Percentiles rank a stretch among this genome's conserved stretches.
Conservation (phyloP, 345 rosid species). For the Rhodamnia rubescens region DNA sequence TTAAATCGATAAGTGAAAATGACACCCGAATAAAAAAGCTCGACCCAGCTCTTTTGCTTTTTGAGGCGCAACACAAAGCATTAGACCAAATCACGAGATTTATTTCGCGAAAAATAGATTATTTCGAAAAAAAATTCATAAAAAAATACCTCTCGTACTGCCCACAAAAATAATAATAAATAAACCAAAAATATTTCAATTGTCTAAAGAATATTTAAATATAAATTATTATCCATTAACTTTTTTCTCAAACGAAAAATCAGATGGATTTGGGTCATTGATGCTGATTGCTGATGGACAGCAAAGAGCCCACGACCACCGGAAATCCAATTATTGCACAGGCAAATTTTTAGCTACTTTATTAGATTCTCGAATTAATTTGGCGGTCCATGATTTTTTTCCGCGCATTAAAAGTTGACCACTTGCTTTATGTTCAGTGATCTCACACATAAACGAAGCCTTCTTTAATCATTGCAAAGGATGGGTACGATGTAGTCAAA, state of each 20-base stretch:
- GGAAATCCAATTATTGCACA: neutral
- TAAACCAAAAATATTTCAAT: neutral
- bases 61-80: neutral
- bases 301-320: neutral
- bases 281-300: neutral
- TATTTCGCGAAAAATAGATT: accelerated
- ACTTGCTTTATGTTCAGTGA: neutral
- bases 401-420: neutral
- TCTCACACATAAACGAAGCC: neutral
- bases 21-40: neutral
- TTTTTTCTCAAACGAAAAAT: neutral
- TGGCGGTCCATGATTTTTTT: neutral
- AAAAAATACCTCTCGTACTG: neutral
- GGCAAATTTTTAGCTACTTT: neutral
- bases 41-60: neutral
- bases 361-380: neutral
- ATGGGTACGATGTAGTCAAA: neutral
- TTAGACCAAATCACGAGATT: neutral
- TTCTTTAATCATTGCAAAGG: neutral
- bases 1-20: neutral
- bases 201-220: accelerated
- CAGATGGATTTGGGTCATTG: neutral
- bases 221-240: neutral
- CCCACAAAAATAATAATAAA: neutral
- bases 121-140: accelerated